These are phyloP conservation scores for Discostella pseudostelligera DNA, from an alignment of 108 stramenopile species.

Conservation along the genomic window DNA sequence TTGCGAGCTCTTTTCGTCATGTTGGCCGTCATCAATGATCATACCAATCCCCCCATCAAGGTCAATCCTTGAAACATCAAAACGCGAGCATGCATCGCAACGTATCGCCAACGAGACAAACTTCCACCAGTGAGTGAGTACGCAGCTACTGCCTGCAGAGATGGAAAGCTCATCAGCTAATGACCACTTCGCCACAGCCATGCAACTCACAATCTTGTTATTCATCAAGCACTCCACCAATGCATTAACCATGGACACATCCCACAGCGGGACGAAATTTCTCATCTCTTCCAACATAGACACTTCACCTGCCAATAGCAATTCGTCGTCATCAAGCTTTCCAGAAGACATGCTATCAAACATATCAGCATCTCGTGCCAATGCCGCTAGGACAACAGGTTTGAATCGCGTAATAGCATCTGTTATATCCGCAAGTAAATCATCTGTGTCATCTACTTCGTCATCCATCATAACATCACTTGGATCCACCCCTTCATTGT, in stretches of 20 bases:
- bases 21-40: slow-evolving; percentile 45
- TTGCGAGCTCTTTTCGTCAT: slow-evolving; percentile 39
- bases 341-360: slow-evolving; percentile 37
- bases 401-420: slow-evolving; percentile 53
- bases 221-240: slow-evolving; percentile 46
- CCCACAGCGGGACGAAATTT: slow-evolving; percentile 38
- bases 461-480: slow-evolving; percentile 59
- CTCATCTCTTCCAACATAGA: slow-evolving; percentile 43
- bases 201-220: slow-evolving; percentile 39
- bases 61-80: slow-evolving; percentile 18
- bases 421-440: slow-evolving; percentile 39
- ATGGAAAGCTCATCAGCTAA: slow-evolving; percentile 27
- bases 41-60: slow-evolving; percentile 44
- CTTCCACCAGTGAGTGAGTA: slow-evolving; percentile 54
- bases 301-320: slow-evolving; percentile 49
- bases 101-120: slow-evolving; percentile 45
- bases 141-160: background rate
- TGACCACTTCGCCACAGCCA: slow-evolving; percentile 57
- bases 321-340: slow-evolving; percentile 41
- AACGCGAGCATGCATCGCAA: slow-evolving; percentile 14
- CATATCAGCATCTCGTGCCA: slow-evolving; percentile 56
- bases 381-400: slow-evolving; percentile 41
- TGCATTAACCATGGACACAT: slow-evolving; percentile 26
- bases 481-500: slow-evolving; percentile 41
- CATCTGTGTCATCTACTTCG: slow-evolving; percentile 48